A percentile compares a stretch with the other conserved stretches of the same genome.
Evolutionary conservation across 2,329 filamentous ascomycete species (phyloP).

Genomic region (Fusarium paranaense): DNA sequence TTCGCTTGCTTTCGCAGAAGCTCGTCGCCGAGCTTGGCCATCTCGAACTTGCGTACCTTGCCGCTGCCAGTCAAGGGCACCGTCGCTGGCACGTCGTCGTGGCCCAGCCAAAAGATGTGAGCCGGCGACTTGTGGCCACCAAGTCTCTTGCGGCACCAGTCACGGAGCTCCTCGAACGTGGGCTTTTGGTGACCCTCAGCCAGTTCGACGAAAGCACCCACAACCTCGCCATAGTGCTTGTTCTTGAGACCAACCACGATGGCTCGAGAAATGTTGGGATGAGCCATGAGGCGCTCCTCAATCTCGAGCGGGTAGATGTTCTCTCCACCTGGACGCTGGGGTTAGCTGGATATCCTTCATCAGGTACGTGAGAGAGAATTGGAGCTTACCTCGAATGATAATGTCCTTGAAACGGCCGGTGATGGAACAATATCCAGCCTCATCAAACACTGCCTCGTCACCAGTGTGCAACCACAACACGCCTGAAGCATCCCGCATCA

Average conservation of each 20-base stretch:
- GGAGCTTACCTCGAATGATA: constrained; percentile 72
- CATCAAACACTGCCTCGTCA: constrained; percentile 76
- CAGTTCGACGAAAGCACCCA: constrained; percentile 71
- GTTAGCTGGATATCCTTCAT: constrained; percentile 39
- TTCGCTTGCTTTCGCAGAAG: constrained; percentile 62
- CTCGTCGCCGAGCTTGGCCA: constrained; percentile 67
- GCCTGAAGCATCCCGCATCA: constrained; percentile 64
- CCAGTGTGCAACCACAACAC: constrained; percentile 75
- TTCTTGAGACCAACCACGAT: constrained; percentile 78
- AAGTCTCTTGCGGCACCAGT: constrained; percentile 71
- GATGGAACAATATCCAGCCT: constrained; percentile 76
- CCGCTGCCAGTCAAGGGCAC: constrained; percentile 78
- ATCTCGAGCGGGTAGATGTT: constrained; percentile 82
- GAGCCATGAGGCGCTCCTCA: constrained; percentile 76
- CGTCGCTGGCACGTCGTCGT: constrained; percentile 64
- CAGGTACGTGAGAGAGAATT: not conserved
- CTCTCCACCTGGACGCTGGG: constrained; percentile 67
- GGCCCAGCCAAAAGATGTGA: constrained; percentile 81
- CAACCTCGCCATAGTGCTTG: constrained; percentile 79
- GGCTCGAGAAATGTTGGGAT: constrained; percentile 71
- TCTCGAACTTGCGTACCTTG: constrained; percentile 76
- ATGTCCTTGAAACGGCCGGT: constrained; percentile 85
- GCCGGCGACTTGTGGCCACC: constrained; percentile 77
- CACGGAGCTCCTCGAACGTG: constrained; percentile 65
- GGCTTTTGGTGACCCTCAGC: constrained; percentile 54